Percentiles rank a stretch among this genome's conserved stretches.
These are phyloP conservation scores for Lepraria neglecta DNA, from an alignment of 495 filamentous ascomycete genomes.

Conservation along the genomic window DNA sequence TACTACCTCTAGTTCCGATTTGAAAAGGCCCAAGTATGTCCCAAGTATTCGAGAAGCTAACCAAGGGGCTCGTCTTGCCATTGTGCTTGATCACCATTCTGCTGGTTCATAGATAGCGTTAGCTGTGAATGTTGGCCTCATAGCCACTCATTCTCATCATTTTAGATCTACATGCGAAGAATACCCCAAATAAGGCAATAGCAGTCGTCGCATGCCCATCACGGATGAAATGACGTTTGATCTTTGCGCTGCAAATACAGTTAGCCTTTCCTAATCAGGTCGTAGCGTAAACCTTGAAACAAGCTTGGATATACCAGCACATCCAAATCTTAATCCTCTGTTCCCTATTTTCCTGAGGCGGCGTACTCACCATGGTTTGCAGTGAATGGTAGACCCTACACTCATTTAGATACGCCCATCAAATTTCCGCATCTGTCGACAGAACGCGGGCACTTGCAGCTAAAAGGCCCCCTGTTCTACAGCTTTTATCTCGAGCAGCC, in stretches of 20 bases:
- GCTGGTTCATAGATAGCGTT: too few relatives aligned
- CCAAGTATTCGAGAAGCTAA: slow-evolving; percentile 34
- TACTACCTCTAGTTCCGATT: slow-evolving; percentile 52
- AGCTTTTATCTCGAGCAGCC: slow-evolving; percentile 14
- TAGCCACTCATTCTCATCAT: background rate
- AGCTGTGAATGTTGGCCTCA: background rate
- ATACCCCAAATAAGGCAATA: background rate
- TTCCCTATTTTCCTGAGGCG: background rate
- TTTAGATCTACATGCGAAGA: background rate
- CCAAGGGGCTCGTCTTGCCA: background rate
- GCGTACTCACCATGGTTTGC: background rate
- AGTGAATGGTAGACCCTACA: background rate
- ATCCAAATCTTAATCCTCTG: background rate
- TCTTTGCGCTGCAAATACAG: background rate
- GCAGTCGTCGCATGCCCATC: background rate
- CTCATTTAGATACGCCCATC: slow-evolving; percentile 1
- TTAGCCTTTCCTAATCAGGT: slow-evolving; percentile 1
- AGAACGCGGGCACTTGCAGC: slow-evolving; percentile 12
- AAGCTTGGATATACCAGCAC: background rate
- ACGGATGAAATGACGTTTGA: background rate
- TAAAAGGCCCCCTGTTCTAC: slow-evolving; percentile 14
- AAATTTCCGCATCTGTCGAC: slow-evolving; percentile 14
- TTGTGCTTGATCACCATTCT: slow-evolving; percentile 13
- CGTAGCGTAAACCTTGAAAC: background rate
- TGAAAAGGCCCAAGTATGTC: slow-evolving; percentile 55